Percentiles rank a stretch among this genome's conserved stretches.
Evolutionary conservation across 2,329 filamentous ascomycete species (phyloP).

Genomic region (Aschersonia sp.): DNA sequence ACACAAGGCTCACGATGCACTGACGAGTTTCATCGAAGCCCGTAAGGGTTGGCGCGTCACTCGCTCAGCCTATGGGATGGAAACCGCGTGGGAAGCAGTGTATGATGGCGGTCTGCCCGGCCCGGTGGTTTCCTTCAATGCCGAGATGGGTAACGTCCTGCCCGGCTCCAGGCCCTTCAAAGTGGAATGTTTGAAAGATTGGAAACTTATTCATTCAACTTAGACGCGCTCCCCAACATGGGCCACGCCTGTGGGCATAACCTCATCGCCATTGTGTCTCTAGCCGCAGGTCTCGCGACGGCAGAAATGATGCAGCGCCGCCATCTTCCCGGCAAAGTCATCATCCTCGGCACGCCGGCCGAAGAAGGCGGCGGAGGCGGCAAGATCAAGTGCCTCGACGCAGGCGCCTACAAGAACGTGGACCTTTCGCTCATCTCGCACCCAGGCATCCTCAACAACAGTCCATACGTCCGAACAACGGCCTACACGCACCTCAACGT

Average conservation of each 20-base stretch:
- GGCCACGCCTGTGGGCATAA: constrained; percentile 43
- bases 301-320: constrained; percentile 25
- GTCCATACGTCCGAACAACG: constrained; percentile 33
- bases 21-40: constrained; percentile 20
- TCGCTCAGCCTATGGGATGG: constrained; percentile 23
- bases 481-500: constrained; percentile 34
- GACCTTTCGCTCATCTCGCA: constrained; percentile 11
- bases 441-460: constrained; percentile 21
- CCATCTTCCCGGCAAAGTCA: constrained; percentile 25
- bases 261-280: constrained; percentile 23
- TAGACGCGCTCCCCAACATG: constrained; percentile 25
- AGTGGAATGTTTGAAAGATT: background rate
- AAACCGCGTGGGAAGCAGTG: constrained; percentile 28
- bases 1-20: constrained; percentile 22
- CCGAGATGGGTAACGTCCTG: constrained; percentile 15
- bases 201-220: background rate
- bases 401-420: constrained; percentile 19
- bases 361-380: constrained; percentile 26
- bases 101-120: constrained; percentile 20
- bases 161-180: background rate
- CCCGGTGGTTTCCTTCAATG: constrained; percentile 25
- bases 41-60: constrained; percentile 23
- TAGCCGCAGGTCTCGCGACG: constrained; percentile 30
- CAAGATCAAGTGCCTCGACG: constrained; percentile 28
- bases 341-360: constrained; percentile 34